Conservation (phyloP, 768 basidiomycete species). For the Amanita phalloides region DNA sequence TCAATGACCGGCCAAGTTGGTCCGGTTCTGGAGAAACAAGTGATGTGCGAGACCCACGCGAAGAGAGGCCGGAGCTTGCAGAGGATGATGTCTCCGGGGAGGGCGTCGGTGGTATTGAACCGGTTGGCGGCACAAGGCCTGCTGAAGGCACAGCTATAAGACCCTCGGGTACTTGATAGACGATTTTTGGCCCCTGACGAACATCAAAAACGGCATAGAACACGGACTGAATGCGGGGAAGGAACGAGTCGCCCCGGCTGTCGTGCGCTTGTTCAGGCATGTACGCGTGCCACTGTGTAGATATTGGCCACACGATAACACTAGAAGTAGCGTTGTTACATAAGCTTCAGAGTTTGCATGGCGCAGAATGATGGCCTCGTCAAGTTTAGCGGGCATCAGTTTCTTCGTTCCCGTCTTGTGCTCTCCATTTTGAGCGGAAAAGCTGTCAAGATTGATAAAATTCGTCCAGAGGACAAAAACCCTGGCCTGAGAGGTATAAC, state of each 20-base stretch:
- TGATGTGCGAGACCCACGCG: slow-evolving; percentile 43
- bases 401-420: slow-evolving; percentile 76
- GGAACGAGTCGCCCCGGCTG: slow-evolving; percentile 46
- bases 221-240: slow-evolving; percentile 73
- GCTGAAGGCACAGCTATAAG: slow-evolving; percentile 48
- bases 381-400: slow-evolving; percentile 70
- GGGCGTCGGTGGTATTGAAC: slow-evolving; percentile 29
- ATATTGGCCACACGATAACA: neutral
- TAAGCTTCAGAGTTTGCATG: slow-evolving; percentile 20
- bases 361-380: slow-evolving; percentile 29
- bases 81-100: slow-evolving; percentile 21
- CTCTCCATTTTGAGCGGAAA: slow-evolving; percentile 88
- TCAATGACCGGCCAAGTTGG: slow-evolving; percentile 29
- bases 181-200: slow-evolving; percentile 75
- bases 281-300: neutral
- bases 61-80: slow-evolving; percentile 19
- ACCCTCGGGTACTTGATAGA: slow-evolving; percentile 90
- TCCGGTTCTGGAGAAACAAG: slow-evolving; percentile 37
- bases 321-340: neutral
- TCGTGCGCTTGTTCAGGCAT: slow-evolving; percentile 13
- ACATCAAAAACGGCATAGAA: slow-evolving; percentile 94
- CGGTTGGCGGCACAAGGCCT: slow-evolving; percentile 16
- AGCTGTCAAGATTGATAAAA: slow-evolving; percentile 73
- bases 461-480: slow-evolving; percentile 87
- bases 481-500: slow-evolving; percentile 80